Evolutionary conservation across 352 stramenopile species (phyloP), one percentile per base, ranked within the genome.

Genomic region (Globisporangium yorkense): DNA sequence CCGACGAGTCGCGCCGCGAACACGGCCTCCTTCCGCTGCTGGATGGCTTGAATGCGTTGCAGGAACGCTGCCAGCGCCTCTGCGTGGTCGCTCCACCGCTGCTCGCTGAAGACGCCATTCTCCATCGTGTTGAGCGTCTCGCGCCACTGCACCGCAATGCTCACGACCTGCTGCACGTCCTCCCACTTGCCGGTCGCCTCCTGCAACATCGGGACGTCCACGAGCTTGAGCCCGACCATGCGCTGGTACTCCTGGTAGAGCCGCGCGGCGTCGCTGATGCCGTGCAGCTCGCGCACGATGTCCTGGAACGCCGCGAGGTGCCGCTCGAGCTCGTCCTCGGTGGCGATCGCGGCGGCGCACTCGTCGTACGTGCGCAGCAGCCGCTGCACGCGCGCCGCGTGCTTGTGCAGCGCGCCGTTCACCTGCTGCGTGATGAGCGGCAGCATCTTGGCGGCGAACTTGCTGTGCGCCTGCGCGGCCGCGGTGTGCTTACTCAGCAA

Each of bases 191-290:
- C 33, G 33, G 53, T 76, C 13, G 75, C 70, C 43, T 86, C 72
- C 3, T 39, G 58, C 0, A 91, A 59, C 46, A 77, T 60, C 12
- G 65, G 65, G n/a, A 87, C 75, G 9, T 87, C 78, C 1, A 73
- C 73, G 13, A 81, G 64, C 41, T 88, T 87, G 29, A 88, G 64
- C 6, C 77, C 77, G 10, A 89, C 77, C 68, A 88, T 84, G 46
- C 68, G 67, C 47, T 91, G 78, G 48, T 89, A 91, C 16, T 84
- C 75, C 60, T 86, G 71, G 40, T 89, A 91, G n/a, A 87, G 51
- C 31, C 57, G 64, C 3, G 72, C 73, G 5, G 81, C 68, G 31
- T 83, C 75, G 52, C 76, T 67, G 35, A 89, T 88, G 8, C 58
- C 52, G 35, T 62, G 35, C 12, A 89, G 61, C 24, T 91, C 78